A percentile compares a stretch with the other conserved stretches of the same genome.
These are phyloP conservation scores for Pogostemon cablin DNA, from an alignment of 257 asterid genomes.

Conservation along the genomic window DNA sequence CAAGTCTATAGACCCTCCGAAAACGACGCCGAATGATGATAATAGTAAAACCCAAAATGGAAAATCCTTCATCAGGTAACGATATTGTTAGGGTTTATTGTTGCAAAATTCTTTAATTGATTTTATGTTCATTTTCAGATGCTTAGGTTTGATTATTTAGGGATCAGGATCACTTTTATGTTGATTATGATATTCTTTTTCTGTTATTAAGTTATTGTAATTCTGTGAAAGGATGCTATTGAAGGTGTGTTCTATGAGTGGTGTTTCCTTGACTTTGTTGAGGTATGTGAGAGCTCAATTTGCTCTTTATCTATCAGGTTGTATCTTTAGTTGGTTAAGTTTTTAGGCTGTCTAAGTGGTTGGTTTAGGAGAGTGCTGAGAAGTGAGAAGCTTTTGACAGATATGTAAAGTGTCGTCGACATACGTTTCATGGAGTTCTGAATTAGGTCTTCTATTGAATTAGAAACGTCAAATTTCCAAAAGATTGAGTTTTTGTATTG, in stretches of 20 bases:
- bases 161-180: background rate
- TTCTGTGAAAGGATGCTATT: conserved; percentile 9
- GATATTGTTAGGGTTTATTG: conserved; percentile 2
- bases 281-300: conserved; percentile 18
- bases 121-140: background rate
- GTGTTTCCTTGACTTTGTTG: conserved; percentile 25
- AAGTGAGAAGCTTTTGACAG: conserved; percentile 24
- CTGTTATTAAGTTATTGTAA: conserved; percentile 24
- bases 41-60: conserved; percentile 72
- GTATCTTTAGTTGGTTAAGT: background rate
- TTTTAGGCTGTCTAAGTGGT: background rate
- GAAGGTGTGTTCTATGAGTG: conserved; percentile 4
- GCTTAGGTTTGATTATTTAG: conserved; percentile 13
- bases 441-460: conserved; percentile 8
- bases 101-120: background rate
- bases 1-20: conserved; percentile 50
- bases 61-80: conserved; percentile 87
- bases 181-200: background rate
- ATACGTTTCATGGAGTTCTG: too few relatives aligned
- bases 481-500: conserved; percentile 10
- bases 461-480: conserved; percentile 12
- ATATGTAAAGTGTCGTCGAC: background rate
- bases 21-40: conserved; percentile 48
- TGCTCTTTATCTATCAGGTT: background rate
- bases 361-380: conserved; percentile 15